Conservation (phyloP, 768 basidiomycete species). For the Epithele typhae region DNA sequence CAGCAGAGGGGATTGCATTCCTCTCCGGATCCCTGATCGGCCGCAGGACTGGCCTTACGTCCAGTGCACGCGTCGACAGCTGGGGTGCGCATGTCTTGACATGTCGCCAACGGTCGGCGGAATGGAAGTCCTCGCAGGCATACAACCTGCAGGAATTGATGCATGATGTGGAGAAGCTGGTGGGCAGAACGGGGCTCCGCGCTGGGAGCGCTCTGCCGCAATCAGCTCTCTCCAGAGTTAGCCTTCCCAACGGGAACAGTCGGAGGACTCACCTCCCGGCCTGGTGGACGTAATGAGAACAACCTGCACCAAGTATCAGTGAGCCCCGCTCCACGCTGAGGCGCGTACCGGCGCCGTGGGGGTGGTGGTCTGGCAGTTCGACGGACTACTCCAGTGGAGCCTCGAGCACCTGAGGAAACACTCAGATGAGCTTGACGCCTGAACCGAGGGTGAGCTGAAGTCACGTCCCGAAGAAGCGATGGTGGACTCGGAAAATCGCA, state of each 20-base stretch:
- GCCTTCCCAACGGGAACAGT: neutral
- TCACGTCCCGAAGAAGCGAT: neutral
- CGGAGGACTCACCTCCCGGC: too few relatives aligned
- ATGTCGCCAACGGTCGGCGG: too few relatives aligned
- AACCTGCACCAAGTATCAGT: too few relatives aligned
- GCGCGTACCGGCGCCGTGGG: neutral
- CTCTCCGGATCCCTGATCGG: constrained; percentile 10
- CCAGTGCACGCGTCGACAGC: too few relatives aligned
- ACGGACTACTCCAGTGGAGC: neutral
- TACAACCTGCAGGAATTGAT: too few relatives aligned
- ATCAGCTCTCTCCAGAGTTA: neutral
- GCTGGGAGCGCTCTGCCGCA: neutral
- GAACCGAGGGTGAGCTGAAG: neutral
- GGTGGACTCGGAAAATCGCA: neutral
- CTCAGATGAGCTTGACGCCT: neutral
- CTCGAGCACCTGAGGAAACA: neutral
- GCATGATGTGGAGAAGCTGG: too few relatives aligned
- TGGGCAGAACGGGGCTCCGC: too few relatives aligned
- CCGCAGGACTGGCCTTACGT: constrained; percentile 11
- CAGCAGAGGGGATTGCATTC: constrained; percentile 2
- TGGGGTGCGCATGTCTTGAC: too few relatives aligned
- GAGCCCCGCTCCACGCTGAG: constrained; percentile 1
- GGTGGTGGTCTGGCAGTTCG: neutral
- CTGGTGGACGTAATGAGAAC: too few relatives aligned
- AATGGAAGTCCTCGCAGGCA: too few relatives aligned